phyloP scores from a whole-genome alignment of 2,329 filamentous ascomycete genomes.

The Meredithiella fracta region DNA sequence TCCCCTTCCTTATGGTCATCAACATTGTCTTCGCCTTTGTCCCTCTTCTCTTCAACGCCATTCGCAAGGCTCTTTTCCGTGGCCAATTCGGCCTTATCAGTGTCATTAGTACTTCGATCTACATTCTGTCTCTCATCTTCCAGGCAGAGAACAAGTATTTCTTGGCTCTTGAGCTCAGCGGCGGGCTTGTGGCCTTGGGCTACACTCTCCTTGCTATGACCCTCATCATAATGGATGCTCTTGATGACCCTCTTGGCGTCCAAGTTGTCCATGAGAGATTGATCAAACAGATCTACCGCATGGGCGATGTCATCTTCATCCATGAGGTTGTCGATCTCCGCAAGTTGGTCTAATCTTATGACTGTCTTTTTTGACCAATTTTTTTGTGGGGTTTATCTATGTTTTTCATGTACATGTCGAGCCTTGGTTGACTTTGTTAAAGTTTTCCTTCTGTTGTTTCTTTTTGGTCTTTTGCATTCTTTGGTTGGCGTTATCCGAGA shows the following conservation, averaged over 20 bases:
- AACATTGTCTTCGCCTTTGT: constrained; percentile 15
- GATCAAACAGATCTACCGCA: constrained; percentile 14
- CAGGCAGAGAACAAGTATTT: constrained; percentile 21
- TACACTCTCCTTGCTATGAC: constrained; percentile 19
- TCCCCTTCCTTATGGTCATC: constrained; percentile 16
- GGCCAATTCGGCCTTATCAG: constrained; percentile 10
- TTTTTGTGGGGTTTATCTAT: constrained; percentile 2
- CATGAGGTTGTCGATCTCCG: constrained; percentile 13
- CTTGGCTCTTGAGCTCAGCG: constrained; percentile 24
- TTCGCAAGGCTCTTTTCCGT: not conserved
- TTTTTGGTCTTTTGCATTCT: constrained; percentile 1
- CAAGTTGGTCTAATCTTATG: constrained; percentile 10
- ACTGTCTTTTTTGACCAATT: not conserved
- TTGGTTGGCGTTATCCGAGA: not conserved
- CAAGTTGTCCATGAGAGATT: constrained; percentile 12
- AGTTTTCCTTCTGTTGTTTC: not conserved
- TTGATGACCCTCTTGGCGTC: constrained; percentile 12
- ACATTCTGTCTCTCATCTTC: constrained; percentile 19
- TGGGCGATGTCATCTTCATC: constrained; percentile 12
- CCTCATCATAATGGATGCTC: constrained; percentile 13
- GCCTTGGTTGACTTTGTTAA: not conserved
- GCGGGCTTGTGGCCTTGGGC: constrained; percentile 18
- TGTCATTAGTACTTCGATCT: constrained; percentile 18
- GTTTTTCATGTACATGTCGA: not conserved
- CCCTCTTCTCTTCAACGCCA: constrained; percentile 13